phyloP scores from a whole-genome alignment of 1,284 basidiomycete genomes.

The Salmacisia buchloeana region DNA sequence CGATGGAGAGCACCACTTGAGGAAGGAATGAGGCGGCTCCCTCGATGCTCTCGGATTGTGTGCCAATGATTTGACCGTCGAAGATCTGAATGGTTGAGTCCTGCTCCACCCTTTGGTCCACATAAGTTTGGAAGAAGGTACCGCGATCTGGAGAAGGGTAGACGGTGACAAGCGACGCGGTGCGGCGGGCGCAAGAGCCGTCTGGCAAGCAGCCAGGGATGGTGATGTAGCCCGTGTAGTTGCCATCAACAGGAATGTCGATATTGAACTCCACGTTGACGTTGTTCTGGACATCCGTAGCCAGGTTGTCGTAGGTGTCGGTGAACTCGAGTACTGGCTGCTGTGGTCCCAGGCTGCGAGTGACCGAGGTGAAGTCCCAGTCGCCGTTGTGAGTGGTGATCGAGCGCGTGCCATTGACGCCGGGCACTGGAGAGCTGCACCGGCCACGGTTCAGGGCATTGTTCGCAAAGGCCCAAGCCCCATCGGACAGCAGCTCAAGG shows the following conservation, averaged over 20 bases:
- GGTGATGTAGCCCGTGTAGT: constrained; percentile 76
- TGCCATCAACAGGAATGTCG: constrained; percentile 77
- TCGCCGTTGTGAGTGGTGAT: constrained; percentile 31
- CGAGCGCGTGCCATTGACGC: constrained; percentile 33
- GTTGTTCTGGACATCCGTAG: constrained; percentile 60
- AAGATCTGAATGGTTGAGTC: constrained; percentile 68
- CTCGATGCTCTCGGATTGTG: not conserved
- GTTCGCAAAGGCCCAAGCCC: constrained; percentile 52
- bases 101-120: constrained; percentile 68
- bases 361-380: constrained; percentile 35
- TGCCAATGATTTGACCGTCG: constrained; percentile 62
- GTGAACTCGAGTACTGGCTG: constrained; percentile 69
- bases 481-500: constrained; percentile 81
- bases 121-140: constrained; percentile 62
- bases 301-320: constrained; percentile 63
- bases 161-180: constrained; percentile 74
- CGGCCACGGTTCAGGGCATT: constrained; percentile 36
- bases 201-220: constrained; percentile 79
- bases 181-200: constrained; percentile 73
- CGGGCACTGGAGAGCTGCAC: constrained; percentile 28
- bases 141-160: not conserved
- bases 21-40: constrained; percentile 23
- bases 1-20: constrained; percentile 33
- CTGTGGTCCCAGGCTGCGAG: constrained; percentile 68
- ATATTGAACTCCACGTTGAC: constrained; percentile 72